Evolutionary conservation across 2,329 filamentous ascomycete genomes (phyloP), one percentile per base, ranked within the genome.

Genomic region (Aspergillus thermomutatus): DNA sequence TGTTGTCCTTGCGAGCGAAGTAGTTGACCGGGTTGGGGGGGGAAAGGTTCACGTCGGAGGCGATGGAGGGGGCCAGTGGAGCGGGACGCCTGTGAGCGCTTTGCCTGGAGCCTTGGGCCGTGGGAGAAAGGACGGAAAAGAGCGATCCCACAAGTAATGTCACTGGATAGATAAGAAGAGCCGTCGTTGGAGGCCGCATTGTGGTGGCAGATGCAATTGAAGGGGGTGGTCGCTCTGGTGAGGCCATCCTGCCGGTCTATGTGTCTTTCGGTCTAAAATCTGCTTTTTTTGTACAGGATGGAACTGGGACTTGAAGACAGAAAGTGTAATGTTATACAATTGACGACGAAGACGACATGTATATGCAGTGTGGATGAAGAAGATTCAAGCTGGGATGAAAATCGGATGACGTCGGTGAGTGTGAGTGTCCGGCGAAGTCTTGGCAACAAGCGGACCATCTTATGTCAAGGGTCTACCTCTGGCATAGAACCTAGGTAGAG

Each of bases 1-100:
- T 66, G 77, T 99, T 99, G 73, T 86, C 83, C 77, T 99, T 99
- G 66, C 88, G 88, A 49, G 94, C 93, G 73, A 99, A 99, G 80
- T 97, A 99, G 71, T 79, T 79, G 54, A 75, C 69, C 1, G 73
- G 67, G 49, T 55, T 63, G 45, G 58, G 58, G 19, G 52, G 49
- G 52, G 66, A 62, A 37, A 69, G 55, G 58, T 70, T 62, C 17
- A 70, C 60, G 53, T 70, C 64, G 31, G 68, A 58, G n/a, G 66
- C 65, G 54, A 71, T 62, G 23, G 70, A 67, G 21, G 70, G 66
- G 21, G 65, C 64, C 25, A 82, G 74, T 43, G 76, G 68, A 2
- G 80, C 72, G 61, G 86, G 84, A 79, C 91, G 91, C 3, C 83
- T 80, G 1, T 84, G 80, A 49, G 79, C 77, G 9, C 47, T 52